phyloP scores from a whole-genome alignment of 805 yeast species.

The Wickerhamomyces pijperi region DNA sequence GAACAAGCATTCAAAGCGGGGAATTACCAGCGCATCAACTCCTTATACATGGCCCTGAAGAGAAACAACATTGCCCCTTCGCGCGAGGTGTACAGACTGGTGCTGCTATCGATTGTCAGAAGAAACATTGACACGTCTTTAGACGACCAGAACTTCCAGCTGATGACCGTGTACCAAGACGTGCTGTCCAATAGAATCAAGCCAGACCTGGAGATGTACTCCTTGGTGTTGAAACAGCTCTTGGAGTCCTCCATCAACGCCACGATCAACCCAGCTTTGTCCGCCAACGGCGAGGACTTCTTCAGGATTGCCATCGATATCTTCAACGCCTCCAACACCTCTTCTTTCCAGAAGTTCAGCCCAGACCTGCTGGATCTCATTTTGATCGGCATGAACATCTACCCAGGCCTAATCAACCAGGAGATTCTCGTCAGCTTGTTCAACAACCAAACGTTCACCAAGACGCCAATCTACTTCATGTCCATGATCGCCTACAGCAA shows the following conservation, averaged over 20 bases:
- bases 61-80: conserved; percentile 37
- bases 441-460: conserved; percentile 13
- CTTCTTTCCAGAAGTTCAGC: conserved; percentile 33
- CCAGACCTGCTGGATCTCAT: conserved; percentile 34
- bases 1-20: conserved; percentile 14
- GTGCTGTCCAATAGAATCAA: conserved; percentile 40
- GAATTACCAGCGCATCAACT: conserved; percentile 25
- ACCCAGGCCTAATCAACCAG: conserved; percentile 25
- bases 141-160: conserved; percentile 49
- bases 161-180: conserved; percentile 61
- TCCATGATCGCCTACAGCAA: conserved; percentile 29
- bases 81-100: conserved; percentile 38
- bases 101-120: conserved; percentile 39
- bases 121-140: conserved; percentile 41
- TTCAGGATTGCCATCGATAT: conserved; percentile 40
- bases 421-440: conserved; percentile 22
- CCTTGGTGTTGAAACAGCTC: conserved; percentile 37
- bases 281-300: conserved; percentile 32
- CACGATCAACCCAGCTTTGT: conserved; percentile 22
- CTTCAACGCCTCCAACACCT: conserved; percentile 26
- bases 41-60: conserved; percentile 28
- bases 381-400: conserved; percentile 31
- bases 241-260: conserved; percentile 37
- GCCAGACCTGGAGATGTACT: conserved; percentile 47
- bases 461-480: conserved; percentile 26